Evolutionary conservation across 192 early-diverging fungal species (phyloP).

Genomic region (Allomyces macrogynus): DNA sequence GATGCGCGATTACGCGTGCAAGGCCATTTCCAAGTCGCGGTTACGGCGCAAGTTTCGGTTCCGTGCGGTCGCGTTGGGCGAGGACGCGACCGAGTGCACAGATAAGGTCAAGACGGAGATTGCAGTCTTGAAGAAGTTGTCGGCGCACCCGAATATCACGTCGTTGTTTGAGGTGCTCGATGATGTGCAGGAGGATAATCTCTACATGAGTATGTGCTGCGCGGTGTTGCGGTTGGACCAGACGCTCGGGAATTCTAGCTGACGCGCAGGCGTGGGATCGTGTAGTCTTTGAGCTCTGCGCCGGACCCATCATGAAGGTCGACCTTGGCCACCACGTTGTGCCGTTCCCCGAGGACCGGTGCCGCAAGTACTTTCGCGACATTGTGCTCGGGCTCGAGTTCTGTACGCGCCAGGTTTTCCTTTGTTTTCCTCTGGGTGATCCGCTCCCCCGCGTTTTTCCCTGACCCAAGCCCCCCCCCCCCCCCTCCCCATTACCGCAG

Average conservation of each 20-base stretch:
- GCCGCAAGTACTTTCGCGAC: conserved; percentile 34
- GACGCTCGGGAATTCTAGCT: no score
- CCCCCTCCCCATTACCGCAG: conserved; percentile 5
- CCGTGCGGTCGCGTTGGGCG: not conserved
- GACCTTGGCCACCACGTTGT: conserved; percentile 12
- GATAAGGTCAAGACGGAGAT: conserved; percentile 27
- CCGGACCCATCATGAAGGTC: conserved; percentile 31
- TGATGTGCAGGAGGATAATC: conserved; percentile 32
- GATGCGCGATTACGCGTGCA: conserved; percentile 31
- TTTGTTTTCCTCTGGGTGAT: not conserved
- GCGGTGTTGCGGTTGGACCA: no score
- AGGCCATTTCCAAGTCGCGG: conserved; percentile 30
- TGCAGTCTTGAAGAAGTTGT: conserved; percentile 36
- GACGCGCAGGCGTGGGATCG: no score
- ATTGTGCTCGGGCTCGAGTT: conserved; percentile 35
- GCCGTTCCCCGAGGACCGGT: conserved; percentile 24
- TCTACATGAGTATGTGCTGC: conserved; percentile 27
- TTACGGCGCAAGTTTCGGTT: conserved; percentile 31
- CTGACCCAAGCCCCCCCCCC: no score
- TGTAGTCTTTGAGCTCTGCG: conserved; percentile 41
- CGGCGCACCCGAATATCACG: conserved; percentile 36
- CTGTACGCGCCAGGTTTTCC: conserved; percentile 13
- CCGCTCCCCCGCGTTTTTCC: no score
- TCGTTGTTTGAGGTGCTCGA: conserved; percentile 35
- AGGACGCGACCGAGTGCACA: not conserved